phyloP scores from a whole-genome alignment of 2,329 filamentous ascomycete species.

The Verticillium albo-atrum region DNA sequence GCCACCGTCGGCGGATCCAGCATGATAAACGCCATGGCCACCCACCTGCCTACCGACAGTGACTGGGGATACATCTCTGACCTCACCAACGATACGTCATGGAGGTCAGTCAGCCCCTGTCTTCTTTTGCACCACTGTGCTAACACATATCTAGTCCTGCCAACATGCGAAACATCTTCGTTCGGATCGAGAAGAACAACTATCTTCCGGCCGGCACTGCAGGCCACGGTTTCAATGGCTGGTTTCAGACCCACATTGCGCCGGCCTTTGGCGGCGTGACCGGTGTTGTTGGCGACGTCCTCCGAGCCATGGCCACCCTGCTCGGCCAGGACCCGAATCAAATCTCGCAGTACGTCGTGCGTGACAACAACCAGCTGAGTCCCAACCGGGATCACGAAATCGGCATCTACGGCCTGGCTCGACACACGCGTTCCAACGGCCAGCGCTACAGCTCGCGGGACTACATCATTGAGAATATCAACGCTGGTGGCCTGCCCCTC shows the following conservation, averaged over 20 bases:
- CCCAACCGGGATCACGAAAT: conserved; percentile 18
- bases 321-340: neutral
- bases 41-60: conserved; percentile 41
- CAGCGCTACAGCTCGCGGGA: conserved; percentile 21
- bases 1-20: conserved; percentile 25
- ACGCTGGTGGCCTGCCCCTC: conserved; percentile 31
- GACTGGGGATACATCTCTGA: conserved; percentile 44
- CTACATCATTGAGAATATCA: conserved; percentile 4
- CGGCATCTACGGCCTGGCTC: conserved; percentile 20
- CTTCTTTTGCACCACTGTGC: neutral
- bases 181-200: conserved; percentile 39
- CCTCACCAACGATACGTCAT: conserved; percentile 46
- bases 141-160: neutral
- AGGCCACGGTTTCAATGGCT: conserved; percentile 47
- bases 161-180: conserved; percentile 45
- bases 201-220: conserved; percentile 31
- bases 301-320: conserved; percentile 1
- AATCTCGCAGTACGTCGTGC: conserved; percentile 1
- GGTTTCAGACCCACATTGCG: conserved; percentile 16
- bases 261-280: neutral
- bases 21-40: conserved; percentile 35
- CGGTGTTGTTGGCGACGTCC: neutral
- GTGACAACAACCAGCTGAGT: conserved; percentile 12
- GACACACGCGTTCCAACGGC: conserved; percentile 21
- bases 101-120: conserved; percentile 32